phyloP scores from a whole-genome alignment of 2,329 filamentous ascomycete genomes.

The Cercospora sojina region DNA sequence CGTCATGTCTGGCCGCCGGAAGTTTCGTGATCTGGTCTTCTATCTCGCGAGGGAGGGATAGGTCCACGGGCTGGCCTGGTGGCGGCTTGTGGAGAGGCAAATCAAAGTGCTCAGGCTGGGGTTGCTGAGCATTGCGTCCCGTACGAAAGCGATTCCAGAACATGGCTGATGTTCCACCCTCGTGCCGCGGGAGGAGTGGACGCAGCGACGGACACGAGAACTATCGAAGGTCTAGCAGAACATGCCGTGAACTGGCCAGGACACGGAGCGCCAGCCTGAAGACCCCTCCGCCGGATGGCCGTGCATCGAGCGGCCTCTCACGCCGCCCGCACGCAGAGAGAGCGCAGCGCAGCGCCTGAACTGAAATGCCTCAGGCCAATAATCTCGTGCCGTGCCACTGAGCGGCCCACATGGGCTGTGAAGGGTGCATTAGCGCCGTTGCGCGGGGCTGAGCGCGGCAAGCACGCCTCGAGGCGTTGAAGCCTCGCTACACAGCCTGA shows the following conservation, averaged over 20 bases:
- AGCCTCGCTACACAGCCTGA: background rate
- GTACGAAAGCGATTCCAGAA: background rate
- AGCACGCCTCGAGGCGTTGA: background rate
- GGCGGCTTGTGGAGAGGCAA: background rate
- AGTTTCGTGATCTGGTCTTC: conserved; percentile 6
- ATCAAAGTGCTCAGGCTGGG: background rate
- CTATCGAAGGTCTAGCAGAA: background rate
- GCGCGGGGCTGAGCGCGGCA: background rate
- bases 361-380: background rate
- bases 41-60: background rate
- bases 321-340: background rate
- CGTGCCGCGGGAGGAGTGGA: background rate
- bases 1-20: background rate
- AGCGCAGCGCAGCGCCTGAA: background rate
- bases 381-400: background rate
- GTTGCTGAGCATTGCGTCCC: background rate
- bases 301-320: background rate
- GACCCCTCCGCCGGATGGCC: background rate
- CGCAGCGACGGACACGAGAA: background rate
- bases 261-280: background rate
- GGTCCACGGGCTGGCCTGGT: background rate
- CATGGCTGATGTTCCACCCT: background rate
- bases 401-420: background rate
- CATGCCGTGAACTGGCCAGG: background rate
- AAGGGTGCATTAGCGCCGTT: background rate